Conservation (phyloP, 2,329 filamentous ascomycete species). For the Fusarium pseudonygamai region DNA sequence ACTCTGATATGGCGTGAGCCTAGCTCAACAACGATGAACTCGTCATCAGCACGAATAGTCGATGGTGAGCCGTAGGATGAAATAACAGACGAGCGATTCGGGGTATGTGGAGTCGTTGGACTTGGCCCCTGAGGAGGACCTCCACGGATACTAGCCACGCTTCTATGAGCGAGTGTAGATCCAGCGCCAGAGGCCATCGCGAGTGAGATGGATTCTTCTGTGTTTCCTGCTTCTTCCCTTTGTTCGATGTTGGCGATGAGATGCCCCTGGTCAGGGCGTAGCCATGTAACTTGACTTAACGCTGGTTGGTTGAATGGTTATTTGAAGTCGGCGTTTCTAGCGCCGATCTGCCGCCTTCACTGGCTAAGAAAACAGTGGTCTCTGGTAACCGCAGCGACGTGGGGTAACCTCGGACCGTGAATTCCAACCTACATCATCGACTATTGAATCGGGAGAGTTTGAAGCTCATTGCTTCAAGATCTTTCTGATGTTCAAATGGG, state of each 20-base stretch:
- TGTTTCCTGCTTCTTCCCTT: neutral
- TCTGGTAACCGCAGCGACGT: conserved; percentile 47
- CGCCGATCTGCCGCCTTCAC: conserved; percentile 42
- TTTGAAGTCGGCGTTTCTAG: conserved; percentile 36
- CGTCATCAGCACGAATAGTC: conserved; percentile 79
- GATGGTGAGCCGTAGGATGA: conserved; percentile 68
- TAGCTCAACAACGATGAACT: conserved; percentile 83
- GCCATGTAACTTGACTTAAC: conserved; percentile 27
- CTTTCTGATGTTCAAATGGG: conserved; percentile 58
- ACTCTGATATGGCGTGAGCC: conserved; percentile 81
- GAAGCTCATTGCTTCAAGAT: conserved; percentile 9
- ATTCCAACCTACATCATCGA: conserved; percentile 33
- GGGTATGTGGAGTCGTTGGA: conserved; percentile 68
- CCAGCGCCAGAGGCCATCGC: conserved; percentile 57
- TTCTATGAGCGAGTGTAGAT: conserved; percentile 63
- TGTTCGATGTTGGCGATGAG: conserved; percentile 22
- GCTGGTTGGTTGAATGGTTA: conserved; percentile 36
- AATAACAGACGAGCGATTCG: conserved; percentile 61
- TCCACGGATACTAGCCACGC: conserved; percentile 66
- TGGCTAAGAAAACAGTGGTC: conserved; percentile 40
- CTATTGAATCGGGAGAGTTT: neutral
- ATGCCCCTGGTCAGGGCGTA: conserved; percentile 23
- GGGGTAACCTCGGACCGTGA: conserved; percentile 29
- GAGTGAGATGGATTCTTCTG: neutral
- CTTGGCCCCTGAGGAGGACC: conserved; percentile 49